Percentiles rank a stretch among this genome's conserved stretches.
These are phyloP conservation scores for Apostasia ramifera DNA, from an alignment of 106 monocot species.

Conservation along the genomic window DNA sequence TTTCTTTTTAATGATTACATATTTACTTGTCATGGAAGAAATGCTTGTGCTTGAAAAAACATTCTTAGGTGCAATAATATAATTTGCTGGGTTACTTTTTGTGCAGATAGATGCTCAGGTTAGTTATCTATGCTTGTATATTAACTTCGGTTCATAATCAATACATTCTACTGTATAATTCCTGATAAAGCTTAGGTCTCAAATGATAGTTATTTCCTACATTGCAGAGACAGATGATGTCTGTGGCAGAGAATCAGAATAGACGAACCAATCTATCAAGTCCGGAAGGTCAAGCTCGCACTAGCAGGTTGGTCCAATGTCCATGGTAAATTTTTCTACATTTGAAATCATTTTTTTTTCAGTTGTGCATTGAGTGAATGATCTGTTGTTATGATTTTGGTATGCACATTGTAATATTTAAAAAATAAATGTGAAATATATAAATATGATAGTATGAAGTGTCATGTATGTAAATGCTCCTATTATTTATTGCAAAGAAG, in stretches of 20 bases:
- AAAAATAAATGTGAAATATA: too few relatives aligned
- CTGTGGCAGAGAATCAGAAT: background rate
- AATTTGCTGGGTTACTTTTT: background rate
- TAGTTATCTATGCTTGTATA: background rate
- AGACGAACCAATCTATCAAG: background rate
- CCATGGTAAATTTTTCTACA: background rate
- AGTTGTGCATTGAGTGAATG: too few relatives aligned
- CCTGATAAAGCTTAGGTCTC: background rate
- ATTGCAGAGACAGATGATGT: background rate
- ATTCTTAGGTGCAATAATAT: background rate
- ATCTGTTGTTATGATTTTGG: too few relatives aligned
- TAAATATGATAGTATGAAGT: too few relatives aligned
- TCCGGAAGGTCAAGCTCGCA: background rate
- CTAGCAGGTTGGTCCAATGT: background rate
- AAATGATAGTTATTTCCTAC: background rate
- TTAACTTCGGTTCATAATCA: background rate
- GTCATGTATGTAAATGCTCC: too few relatives aligned
- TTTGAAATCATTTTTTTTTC: too few relatives aligned
- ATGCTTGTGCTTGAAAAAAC: background rate
- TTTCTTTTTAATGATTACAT: too few relatives aligned
- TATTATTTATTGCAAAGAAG: too few relatives aligned
- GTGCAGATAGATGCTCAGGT: background rate
- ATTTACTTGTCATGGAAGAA: background rate
- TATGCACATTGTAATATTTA: too few relatives aligned
- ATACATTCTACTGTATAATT: background rate